phyloP scores from a whole-genome alignment of 208 protist genomes.

The Crithidia expoeki region DNA sequence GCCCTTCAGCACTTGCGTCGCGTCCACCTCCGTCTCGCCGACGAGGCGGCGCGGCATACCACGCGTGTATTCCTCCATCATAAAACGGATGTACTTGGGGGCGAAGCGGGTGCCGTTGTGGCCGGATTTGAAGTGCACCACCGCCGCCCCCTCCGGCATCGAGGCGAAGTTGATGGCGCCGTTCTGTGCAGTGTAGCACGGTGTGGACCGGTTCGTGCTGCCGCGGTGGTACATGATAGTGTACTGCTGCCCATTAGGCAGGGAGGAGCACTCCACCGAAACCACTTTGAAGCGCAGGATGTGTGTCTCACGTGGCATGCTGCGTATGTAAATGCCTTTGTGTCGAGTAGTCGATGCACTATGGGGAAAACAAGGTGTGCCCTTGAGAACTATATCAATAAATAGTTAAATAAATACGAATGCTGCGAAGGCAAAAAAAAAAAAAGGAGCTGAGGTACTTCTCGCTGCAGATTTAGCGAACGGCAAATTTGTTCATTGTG shows the following conservation, averaged over 20 bases:
- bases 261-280: conserved; percentile 57
- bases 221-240: conserved; percentile 80
- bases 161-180: conserved; percentile 74
- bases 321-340: no score
- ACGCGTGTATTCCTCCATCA: conserved; percentile 82
- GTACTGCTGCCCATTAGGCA: conserved; percentile 78
- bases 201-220: conserved; percentile 70
- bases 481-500: no score
- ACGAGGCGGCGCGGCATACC: conserved; percentile 67
- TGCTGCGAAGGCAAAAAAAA: not conserved
- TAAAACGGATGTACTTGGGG: conserved; percentile 82
- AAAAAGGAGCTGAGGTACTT: not conserved
- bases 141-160: conserved; percentile 83
- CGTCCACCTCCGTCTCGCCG: conserved; percentile 77
- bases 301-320: conserved; percentile 59
- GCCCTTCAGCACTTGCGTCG: conserved; percentile 49
- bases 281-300: conserved; percentile 84
- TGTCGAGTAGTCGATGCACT: not conserved
- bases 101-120: conserved; percentile 51
- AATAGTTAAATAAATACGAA: not conserved
- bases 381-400: no score
- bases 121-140: conserved; percentile 82
- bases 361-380: no score
- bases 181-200: conserved; percentile 66
- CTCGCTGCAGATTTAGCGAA: no score